These are phyloP conservation scores for Tetradesmus lagerheimii DNA, from an alignment of 139 green algal genomes.

Conservation along the genomic window DNA sequence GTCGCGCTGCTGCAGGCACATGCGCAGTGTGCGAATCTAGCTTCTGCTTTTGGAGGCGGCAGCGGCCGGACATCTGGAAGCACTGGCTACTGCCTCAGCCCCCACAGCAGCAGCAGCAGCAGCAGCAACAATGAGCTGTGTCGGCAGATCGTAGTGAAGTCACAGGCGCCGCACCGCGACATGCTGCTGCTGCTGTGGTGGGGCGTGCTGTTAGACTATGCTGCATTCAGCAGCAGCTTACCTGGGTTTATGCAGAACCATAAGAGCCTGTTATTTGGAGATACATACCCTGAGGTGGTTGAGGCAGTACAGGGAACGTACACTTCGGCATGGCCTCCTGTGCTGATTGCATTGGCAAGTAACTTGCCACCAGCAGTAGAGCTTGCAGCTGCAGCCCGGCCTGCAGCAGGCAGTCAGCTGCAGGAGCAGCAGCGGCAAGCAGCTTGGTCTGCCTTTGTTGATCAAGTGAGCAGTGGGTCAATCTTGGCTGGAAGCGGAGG, in stretches of 20 bases:
- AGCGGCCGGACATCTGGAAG: not conserved
- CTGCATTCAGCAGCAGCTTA: conserved; percentile 61
- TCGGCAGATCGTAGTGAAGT: conserved; percentile 42
- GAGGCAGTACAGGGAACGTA: conserved; percentile 52
- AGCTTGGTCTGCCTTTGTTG: conserved; percentile 23
- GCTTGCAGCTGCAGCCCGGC: conserved; percentile 14
- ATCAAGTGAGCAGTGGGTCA: conserved; percentile 27
- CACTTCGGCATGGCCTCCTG: conserved; percentile 54
- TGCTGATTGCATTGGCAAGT: conserved; percentile 54
- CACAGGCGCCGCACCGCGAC: conserved; percentile 44
- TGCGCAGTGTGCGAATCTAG: conserved; percentile 70
- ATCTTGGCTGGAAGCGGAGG: not conserved
- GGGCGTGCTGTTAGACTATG: conserved; percentile 72
- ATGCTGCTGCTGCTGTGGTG: conserved; percentile 62
- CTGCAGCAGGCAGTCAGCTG: not conserved
- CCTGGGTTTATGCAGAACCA: conserved; percentile 54
- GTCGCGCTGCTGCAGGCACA: conserved; percentile 73
- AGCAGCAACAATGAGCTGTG: conserved; percentile 48
- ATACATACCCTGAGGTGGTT: not conserved
- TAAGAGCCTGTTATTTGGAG: conserved; percentile 58
- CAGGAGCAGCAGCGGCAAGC: conserved; percentile 37
- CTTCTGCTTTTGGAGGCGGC: not conserved
- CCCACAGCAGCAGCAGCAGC: conserved; percentile 1
- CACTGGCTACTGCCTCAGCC: not conserved
- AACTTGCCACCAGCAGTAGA: conserved; percentile 34